Conservation (phyloP, 192 early-diverging fungal genomes). For the Entomortierella beljakovae region DNA sequence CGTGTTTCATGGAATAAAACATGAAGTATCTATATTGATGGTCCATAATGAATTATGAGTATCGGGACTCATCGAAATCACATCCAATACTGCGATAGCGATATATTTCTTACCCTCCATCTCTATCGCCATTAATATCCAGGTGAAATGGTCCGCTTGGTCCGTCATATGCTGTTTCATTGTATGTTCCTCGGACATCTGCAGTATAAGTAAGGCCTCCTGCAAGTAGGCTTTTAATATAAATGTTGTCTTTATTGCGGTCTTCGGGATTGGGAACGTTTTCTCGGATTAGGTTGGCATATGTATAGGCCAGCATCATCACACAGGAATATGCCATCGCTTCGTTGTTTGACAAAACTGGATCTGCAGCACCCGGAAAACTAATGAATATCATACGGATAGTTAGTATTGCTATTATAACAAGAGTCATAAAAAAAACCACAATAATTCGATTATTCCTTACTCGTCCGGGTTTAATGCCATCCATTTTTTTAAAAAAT, state of each 20-base stretch:
- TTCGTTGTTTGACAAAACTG: conserved; percentile 51
- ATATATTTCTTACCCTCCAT: conserved; percentile 35
- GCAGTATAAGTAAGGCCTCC: conserved; percentile 12
- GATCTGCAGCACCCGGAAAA: conserved; percentile 53
- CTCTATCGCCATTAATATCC: conserved; percentile 19
- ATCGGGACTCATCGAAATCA: no score
- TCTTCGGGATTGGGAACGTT: conserved; percentile 2
- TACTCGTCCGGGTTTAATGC: conserved; percentile 48
- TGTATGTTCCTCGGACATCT: neutral
- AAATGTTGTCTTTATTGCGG: neutral
- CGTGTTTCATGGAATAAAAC: conserved; percentile 7
- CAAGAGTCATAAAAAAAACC: neutral
- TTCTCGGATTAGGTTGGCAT: conserved; percentile 15
- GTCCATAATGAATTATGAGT: no score
- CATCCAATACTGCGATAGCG: no score
- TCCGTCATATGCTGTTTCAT: conserved; percentile 8
- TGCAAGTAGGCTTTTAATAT: neutral
- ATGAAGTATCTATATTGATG: conserved; percentile 10
- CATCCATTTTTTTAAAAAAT: conserved; percentile 54
- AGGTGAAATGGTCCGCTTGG: conserved; percentile 24
- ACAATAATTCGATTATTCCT: neutral
- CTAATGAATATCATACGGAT: conserved; percentile 7
- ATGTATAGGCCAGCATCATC: conserved; percentile 59
- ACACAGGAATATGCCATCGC: conserved; percentile 63
- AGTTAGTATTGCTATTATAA: neutral